Conservation (phyloP, 805 yeast species). For the Candida qinlingensis region DNA sequence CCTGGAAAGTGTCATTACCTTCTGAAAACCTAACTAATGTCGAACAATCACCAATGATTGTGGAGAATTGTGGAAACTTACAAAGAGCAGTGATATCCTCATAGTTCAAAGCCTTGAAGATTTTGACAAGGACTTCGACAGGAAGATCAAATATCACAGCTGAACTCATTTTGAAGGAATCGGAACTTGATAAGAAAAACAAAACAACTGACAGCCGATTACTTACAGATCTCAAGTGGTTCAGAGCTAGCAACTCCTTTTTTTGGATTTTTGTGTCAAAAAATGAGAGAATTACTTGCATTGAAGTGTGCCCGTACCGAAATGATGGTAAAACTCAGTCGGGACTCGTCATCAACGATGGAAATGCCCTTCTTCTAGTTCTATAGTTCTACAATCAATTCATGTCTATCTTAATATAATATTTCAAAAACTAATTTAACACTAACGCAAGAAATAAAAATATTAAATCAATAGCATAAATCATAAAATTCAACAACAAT, state of each 20-base stretch:
- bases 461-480: constrained; percentile 20
- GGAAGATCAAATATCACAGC: neutral
- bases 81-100: neutral
- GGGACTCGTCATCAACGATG: no score
- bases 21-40: neutral
- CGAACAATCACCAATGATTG: neutral
- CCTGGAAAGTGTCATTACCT: neutral
- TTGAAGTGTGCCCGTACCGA: no score
- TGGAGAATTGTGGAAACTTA: neutral
- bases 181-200: neutral
- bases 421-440: neutral
- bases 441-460: constrained; percentile 11
- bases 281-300: no score
- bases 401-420: neutral
- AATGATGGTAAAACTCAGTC: no score
- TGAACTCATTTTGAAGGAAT: neutral
- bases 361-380: no score
- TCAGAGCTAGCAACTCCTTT: no score
- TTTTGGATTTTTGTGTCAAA: no score
- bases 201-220: neutral
- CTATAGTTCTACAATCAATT: neutral
- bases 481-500: constrained; percentile 2
- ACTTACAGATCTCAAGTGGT: no score
- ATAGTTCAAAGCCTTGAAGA: neutral
- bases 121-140: neutral